Percentiles rank a stretch among this genome's conserved stretches.
Conservation (phyloP, 768 basidiomycete genomes). For the Pleurotus tuber-regium region DNA sequence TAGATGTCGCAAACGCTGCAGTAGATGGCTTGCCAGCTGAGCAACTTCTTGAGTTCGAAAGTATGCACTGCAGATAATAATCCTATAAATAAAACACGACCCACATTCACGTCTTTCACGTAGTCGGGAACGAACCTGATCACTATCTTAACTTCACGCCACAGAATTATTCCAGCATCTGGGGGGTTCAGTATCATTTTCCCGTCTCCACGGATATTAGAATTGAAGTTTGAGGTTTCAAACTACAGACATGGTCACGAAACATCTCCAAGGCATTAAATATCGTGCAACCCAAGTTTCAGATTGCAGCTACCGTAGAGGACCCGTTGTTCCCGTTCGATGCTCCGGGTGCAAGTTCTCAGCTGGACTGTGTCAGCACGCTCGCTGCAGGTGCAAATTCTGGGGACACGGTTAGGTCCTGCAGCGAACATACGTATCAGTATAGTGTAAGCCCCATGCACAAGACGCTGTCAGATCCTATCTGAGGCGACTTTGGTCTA, state of each 20-base stretch:
- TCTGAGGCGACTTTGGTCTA: conserved; percentile 11
- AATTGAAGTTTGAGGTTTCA: background rate
- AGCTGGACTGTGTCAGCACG: conserved; percentile 48
- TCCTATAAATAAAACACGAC: background rate
- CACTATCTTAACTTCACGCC: conserved; percentile 44
- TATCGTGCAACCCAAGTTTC: conserved; percentile 39
- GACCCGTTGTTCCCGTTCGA: conserved; percentile 53
- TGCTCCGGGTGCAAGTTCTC: conserved; percentile 37
- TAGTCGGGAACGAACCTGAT: conserved; percentile 57
- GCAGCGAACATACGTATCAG: conserved; percentile 55
- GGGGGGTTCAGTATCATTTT: conserved; percentile 34
- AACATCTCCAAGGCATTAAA: conserved; percentile 42
- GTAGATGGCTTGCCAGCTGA: conserved; percentile 31
- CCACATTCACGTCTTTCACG: background rate
- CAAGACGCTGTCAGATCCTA: background rate
- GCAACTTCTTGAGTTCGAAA: conserved; percentile 44
- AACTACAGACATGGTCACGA: conserved; percentile 43
- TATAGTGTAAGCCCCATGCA: conserved; percentile 39
- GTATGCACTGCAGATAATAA: conserved; percentile 23
- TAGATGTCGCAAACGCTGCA: conserved; percentile 42
- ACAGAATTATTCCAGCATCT: conserved; percentile 40
- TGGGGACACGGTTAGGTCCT: conserved; percentile 39
- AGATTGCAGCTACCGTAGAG: conserved; percentile 46
- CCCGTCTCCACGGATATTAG: background rate
- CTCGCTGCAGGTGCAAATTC: conserved; percentile 43